These are phyloP conservation scores for Pecoramyces ruminantium DNA, from an alignment of 192 early-diverging fungal genomes.

Conservation along the genomic window DNA sequence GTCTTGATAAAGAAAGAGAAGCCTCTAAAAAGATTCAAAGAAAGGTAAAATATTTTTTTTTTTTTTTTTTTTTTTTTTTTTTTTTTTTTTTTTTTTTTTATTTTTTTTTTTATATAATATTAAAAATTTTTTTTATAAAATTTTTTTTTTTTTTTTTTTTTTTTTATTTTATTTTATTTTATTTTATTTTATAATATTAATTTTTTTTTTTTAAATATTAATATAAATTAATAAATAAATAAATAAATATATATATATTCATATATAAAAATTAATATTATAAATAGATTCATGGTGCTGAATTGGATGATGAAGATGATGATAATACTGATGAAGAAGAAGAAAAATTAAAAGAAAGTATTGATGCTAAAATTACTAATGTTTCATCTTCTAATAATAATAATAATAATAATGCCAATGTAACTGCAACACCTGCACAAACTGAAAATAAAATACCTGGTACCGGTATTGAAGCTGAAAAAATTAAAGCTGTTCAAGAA, in stretches of 20 bases:
- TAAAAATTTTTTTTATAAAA: neutral
- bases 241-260: too few species aligned
- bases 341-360: constrained; percentile 33
- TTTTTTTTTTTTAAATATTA: too few species aligned
- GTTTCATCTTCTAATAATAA: neutral
- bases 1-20: constrained; percentile 80
- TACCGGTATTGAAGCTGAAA: constrained; percentile 11
- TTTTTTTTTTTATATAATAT: too few species aligned
- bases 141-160: too few species aligned
- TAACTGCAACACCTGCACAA: constrained; percentile 11
- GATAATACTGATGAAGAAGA: constrained; percentile 42
- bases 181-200: too few species aligned
- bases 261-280: neutral
- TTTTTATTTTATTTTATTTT: too few species aligned
- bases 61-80: too few species aligned
- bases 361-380: neutral
- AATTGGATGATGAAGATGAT: constrained; percentile 37
- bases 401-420: constrained; percentile 8
- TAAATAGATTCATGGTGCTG: neutral
- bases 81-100: too few species aligned
- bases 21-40: constrained; percentile 81
- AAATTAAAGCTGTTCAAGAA: constrained; percentile 32
- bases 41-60: constrained; percentile 46
- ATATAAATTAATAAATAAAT: too few species aligned
- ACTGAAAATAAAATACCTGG: neutral